Base-by-base conservation (phyloP, 306 rosid species). In the Glycine tomentella region DNA sequence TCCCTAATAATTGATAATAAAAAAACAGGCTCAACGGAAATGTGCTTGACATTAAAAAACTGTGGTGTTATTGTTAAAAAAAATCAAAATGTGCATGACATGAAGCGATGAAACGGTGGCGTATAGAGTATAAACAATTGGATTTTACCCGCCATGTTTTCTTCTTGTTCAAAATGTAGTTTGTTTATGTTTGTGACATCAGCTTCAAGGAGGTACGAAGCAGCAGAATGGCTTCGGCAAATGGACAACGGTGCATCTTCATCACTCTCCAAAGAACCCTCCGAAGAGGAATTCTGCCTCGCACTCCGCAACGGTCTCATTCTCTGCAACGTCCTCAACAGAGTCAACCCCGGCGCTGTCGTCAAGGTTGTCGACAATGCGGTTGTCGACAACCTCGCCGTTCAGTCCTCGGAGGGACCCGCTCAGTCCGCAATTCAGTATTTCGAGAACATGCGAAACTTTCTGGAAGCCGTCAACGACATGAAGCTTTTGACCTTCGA, bases 401-500 rank as follows among this genome's bases (percentile, higher is more conserved):
- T 91, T 87, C 97, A 91, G 53, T 86, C 95, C 20, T 51, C 87
- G 8, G 99, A 95, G 42, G 99, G 94, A 31, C 95, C 95, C 0
- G 98, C 97, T 3, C 99, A 95, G 25, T 95, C 99, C 71, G 95
- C 97, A 58, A 93, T 95, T 87, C 99, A 95, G 82, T 95, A 93
- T 64, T 95, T 95, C 77, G 99, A 95, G 87, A 95, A 95, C 87
- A 93, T 86, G 97, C 92, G 94, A 58, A 95, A 95, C 80, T 95
- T 95, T 86, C 89, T 95, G 17, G 97, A 93, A 83, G 98, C 99
- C 6, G 97, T 95, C 50, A 89, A 90, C 65, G 82, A 81, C 77
- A 95, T 95, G 98, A 63, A 88, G 85, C 96, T 95, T 48, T 85
- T 95, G 88, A 95, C 99, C 3, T 95, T 95, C 63, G 99, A 95